A percentile compares a stretch with the other conserved stretches of the same genome.
Conservation (phyloP, 306 rosid species). For the Gastrolobium villosum region DNA sequence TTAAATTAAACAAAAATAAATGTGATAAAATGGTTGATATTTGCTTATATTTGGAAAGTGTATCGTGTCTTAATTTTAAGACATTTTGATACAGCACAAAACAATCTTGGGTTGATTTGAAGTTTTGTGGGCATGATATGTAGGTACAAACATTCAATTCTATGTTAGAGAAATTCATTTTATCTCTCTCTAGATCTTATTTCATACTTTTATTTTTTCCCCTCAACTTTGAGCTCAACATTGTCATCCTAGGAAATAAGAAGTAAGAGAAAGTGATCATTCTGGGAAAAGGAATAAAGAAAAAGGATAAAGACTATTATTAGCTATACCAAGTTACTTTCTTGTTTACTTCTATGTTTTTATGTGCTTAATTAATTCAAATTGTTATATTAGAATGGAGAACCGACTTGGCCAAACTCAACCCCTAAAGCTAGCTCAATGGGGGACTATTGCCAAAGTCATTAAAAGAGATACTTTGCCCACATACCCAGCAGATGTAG, state of each 20-base stretch:
- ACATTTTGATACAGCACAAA: neutral
- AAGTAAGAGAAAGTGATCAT: constrained; percentile 8
- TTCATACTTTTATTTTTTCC: neutral
- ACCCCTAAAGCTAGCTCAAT: neutral
- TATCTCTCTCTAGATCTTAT: neutral
- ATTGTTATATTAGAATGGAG: constrained; percentile 12
- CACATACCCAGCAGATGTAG: neutral
- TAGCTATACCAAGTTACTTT: neutral
- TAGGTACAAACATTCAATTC: neutral
- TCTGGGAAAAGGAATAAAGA: constrained; percentile 1
- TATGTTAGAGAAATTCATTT: neutral
- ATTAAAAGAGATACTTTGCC: neutral
- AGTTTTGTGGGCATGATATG: neutral
- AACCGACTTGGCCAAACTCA: neutral
- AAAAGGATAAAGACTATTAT: constrained; percentile 2
- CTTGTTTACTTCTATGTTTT: constrained; percentile 29
- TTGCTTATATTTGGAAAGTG: neutral
- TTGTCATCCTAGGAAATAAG: constrained; percentile 20
- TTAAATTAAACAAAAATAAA: neutral
- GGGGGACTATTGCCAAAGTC: neutral
- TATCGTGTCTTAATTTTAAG: neutral
- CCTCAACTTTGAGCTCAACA: neutral
- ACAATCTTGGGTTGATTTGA: neutral
- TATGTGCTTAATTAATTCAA: constrained; percentile 19
- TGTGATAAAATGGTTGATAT: constrained; percentile 21